Base-by-base conservation (phyloP, 176 grass and related monocot species). In the Aegilops sharonensis region DNA sequence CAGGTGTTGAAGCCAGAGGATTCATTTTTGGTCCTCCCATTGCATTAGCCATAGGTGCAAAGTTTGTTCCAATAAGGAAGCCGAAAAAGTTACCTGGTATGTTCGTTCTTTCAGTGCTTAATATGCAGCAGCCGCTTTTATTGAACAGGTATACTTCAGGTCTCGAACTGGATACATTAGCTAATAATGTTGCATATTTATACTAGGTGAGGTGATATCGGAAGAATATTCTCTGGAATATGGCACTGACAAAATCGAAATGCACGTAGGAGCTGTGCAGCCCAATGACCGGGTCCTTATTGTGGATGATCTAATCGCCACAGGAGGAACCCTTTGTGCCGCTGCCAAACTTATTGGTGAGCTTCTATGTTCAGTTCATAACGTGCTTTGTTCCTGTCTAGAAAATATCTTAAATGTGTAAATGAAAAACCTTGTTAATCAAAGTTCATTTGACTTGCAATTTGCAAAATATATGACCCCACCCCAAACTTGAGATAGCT, bases 11-110 rank as follows among this genome's bases (percentile, higher is more conserved):
- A 88, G 97, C 97, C 80, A 93, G 97, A 88, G 97, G 97, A 63
- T 99, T 99, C 24, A 99, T 99, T 84, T 99, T 99, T 54, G 97
- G 97, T 10, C 88, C 94, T 77, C 94, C 97, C 6, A 99, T 99
- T 78, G 97, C 97, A 61, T 90, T 99, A 88, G 97, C 94, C 24
- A 88, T 99, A 57, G 97, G 97, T 84, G 92, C 94, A 79, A 99
- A 99, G 68, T 99, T 99, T 87, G 97, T 99, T 42, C 97, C 97
- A 25, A 37, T 99, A 81, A 94, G 97, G 65, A 99, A 99, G 82
- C 97, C 97, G 1, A 99, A 99, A 43, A 99, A 99, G 62, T 72
- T 96, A 83, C 97, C 94, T 85, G 97, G 97, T 99, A 88, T 25
- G 78, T 45, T 61, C 84, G 78, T 43, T 59, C 85, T 15, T 11